A percentile compares a stretch with the other conserved stretches of the same genome.
Evolutionary conservation across 1,139 yeast species (phyloP).

Genomic region (Pichia sp.): DNA sequence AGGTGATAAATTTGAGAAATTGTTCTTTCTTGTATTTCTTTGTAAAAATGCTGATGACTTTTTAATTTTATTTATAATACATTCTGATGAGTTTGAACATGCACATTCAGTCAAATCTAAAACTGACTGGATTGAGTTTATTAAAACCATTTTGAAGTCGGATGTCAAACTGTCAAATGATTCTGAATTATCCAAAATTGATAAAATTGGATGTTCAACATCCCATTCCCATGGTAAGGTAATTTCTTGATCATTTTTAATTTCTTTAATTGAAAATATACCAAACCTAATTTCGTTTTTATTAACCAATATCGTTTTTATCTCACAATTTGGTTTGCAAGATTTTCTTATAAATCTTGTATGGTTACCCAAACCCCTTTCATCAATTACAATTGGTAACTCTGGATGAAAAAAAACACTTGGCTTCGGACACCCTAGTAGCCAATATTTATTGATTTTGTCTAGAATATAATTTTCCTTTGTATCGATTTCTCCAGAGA

Average conservation of each 20-base stretch:
- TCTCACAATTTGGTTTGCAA: conserved; percentile 69
- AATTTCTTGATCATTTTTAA: conserved; percentile 59
- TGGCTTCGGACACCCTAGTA: conserved; percentile 84
- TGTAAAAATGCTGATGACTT: conserved; percentile 53
- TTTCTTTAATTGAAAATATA: conserved; percentile 51
- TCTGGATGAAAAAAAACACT: conserved; percentile 53
- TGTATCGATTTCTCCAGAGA: conserved; percentile 66
- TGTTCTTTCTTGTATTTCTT: conserved; percentile 47
- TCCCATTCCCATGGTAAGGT: conserved; percentile 91
- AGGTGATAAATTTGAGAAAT: conserved; percentile 21
- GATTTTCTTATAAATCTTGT: conserved; percentile 71
- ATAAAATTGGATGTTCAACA: conserved; percentile 60
- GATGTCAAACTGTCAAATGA: conserved; percentile 45
- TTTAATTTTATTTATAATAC: conserved; percentile 55
- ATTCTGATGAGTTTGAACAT: conserved; percentile 42
- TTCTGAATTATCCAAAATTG: conserved; percentile 36
- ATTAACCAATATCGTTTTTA: conserved; percentile 48
- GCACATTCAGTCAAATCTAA: conserved; percentile 70
- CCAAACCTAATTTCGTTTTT: conserved; percentile 43
- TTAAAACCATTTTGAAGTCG: conserved; percentile 45
- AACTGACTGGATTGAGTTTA: conserved; percentile 56
- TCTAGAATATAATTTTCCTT: conserved; percentile 58
- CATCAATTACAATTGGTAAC: conserved; percentile 63
- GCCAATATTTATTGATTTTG: conserved; percentile 65
- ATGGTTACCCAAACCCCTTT: conserved; percentile 72